Percentiles rank a stretch among this genome's conserved stretches.
Evolutionary conservation across 306 rosid genomes (phyloP).

Genomic region (Arachis stenosperma): DNA sequence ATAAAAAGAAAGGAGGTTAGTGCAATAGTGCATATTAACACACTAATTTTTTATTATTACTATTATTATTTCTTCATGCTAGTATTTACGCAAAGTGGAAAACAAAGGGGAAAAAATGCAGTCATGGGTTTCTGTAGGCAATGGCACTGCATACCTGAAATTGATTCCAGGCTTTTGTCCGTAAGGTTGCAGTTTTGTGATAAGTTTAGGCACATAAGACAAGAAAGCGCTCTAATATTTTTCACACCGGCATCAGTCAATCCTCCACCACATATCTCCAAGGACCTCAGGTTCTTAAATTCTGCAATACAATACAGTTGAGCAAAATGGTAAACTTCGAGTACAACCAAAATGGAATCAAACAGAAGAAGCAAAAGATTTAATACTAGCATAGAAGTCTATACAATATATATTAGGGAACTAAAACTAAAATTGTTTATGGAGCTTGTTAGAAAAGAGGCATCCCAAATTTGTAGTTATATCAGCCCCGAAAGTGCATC

Average conservation of each 20-base stretch:
- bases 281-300: slow-evolving; percentile 83
- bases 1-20: no score
- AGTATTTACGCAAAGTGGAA: slow-evolving; percentile 15
- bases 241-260: slow-evolving; percentile 90
- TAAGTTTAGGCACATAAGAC: slow-evolving; percentile 74
- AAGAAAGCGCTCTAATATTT: slow-evolving; percentile 84
- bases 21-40: no score
- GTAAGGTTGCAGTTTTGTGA: slow-evolving; percentile 92
- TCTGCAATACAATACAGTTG: slow-evolving; percentile 50
- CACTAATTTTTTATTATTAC: background rate
- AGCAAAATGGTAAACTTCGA: slow-evolving; percentile 10
- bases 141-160: slow-evolving; percentile 63
- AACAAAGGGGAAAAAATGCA: slow-evolving; percentile 28
- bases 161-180: slow-evolving; percentile 76
- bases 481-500: background rate
- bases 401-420: slow-evolving; percentile 1
- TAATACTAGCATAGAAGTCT: slow-evolving; percentile 1
- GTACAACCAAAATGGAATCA: background rate
- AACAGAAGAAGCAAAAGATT: slow-evolving; percentile 35
- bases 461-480: slow-evolving; percentile 14
- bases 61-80: background rate
- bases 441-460: slow-evolving; percentile 16
- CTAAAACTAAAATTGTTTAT: slow-evolving; percentile 7
- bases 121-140: background rate
- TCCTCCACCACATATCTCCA: slow-evolving; percentile 95